Evolutionary conservation across 805 yeast genomes (phyloP).

Genomic region (Maudiozyma pseudohumilis): DNA sequence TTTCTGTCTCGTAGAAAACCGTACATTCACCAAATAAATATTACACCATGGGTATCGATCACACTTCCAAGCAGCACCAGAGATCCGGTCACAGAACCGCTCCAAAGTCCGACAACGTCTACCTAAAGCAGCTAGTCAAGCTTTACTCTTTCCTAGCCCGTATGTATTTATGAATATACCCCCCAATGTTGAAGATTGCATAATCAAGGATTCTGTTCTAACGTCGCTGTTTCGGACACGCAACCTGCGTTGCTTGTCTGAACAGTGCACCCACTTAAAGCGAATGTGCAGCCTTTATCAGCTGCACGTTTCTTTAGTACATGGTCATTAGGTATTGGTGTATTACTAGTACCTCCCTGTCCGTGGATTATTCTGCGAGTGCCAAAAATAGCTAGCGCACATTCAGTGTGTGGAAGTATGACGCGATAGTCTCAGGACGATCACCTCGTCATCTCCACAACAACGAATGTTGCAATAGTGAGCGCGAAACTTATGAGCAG

Average conservation of each 20-base stretch:
- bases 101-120: constrained; percentile 98
- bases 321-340: no score
- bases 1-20: neutral
- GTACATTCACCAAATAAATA: neutral
- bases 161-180: constrained; percentile 40
- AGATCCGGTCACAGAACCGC: constrained; percentile 95
- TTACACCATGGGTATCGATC: constrained; percentile 91
- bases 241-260: neutral
- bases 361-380: constrained; percentile 9
- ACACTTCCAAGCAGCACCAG: constrained; percentile 90
- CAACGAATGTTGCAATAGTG: no score
- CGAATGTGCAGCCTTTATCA: neutral
- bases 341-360: no score
- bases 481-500: no score
- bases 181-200: constrained; percentile 1
- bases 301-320: no score
- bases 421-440: no score
- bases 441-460: no score
- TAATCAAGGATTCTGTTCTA: constrained; percentile 19
- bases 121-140: constrained; percentile 96
- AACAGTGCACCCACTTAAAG: neutral
- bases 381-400: no score
- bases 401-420: no score
- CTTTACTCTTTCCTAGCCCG: constrained; percentile 99
- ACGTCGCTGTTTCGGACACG: neutral